Base-by-base conservation (phyloP, 441 rosid species). In the Rhodomyrtus psidioides region DNA sequence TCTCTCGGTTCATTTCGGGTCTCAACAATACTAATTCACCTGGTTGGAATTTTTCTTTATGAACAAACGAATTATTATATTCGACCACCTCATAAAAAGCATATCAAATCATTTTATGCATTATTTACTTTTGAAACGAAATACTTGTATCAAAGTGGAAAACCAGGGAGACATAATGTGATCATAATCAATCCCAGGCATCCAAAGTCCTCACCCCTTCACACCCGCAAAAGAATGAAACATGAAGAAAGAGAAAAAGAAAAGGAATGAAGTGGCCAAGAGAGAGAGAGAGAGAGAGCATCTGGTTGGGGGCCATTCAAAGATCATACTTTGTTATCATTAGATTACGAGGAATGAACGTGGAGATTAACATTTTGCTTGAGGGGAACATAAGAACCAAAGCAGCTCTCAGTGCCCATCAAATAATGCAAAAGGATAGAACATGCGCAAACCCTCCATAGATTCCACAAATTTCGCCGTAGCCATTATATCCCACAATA, bases 391-490 rank as follows among this genome's bases (percentile, higher is more conserved):
- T 53, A 65, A 53, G 44, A 21, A 70, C 55, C 55, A 75, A 70
- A 57, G 44, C 70, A 84, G 44, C 28, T 16, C 39, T 60, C 30
- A 39, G 65, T 59, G 70, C 46, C 75, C 70, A 89, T 82, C 86
- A 85, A 86, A 89, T 83, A 75, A 84, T 88, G 88, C 23, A 70
- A 70, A 21, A 21, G 46, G 83, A 84, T 34, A 83, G 79, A 89
- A 89, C 93, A 90, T 89, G 92, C 91, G 92, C 93, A 89, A 51
- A 51, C 75, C 55, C 83, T 70, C 49, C n/a, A 81, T 82, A 84
- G 90, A 91, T 88, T 90, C 95, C 95, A 93, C 91, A 85, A 89
- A 91, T 89, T 87, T 93, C 91, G 91, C 91, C 65, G 2, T 87
- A 88, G 81, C 87, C 62, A 90, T 92, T 87, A 90, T 76, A 55